These are phyloP conservation scores for Nemania sp. DNA, from an alignment of 2,329 filamentous ascomycete species.

Conservation along the genomic window DNA sequence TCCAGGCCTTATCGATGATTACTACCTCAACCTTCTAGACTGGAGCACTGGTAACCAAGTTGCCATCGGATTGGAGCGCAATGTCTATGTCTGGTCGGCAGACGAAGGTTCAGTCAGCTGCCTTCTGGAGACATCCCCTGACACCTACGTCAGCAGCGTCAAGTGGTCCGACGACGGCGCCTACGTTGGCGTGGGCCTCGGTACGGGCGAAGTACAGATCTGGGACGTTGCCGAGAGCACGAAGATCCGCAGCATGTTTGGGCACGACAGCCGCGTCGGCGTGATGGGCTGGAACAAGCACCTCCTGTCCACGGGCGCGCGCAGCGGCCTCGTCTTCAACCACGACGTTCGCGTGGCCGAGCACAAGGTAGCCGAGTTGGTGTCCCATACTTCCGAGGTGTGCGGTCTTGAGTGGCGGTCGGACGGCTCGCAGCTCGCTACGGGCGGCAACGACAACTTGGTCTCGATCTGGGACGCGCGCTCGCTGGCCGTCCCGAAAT, in stretches of 20 bases:
- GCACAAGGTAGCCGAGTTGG: conserved; percentile 96
- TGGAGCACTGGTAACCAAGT: conserved; percentile 99
- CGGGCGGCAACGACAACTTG: conserved; percentile 97
- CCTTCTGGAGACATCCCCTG: conserved; percentile 81
- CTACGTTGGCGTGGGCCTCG: conserved; percentile 93
- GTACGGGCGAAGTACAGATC: conserved; percentile 96
- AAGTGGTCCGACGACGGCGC: conserved; percentile 98
- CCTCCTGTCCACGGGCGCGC: conserved; percentile 89
- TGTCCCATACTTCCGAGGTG: conserved; percentile 96
- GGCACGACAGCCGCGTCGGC: conserved; percentile 93
- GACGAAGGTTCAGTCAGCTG: conserved; percentile 88
- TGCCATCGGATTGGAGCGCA: conserved; percentile 94
- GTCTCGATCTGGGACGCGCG: conserved; percentile 99
- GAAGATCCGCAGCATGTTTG: conserved; percentile 98
- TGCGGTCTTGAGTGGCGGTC: conserved; percentile 98
- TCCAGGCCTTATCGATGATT: conserved; percentile 94
- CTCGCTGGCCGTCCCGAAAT: conserved; percentile 90
- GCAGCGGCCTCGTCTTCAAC: conserved; percentile 95
- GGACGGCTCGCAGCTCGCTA: conserved; percentile 94
- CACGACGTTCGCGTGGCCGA: conserved; percentile 97
- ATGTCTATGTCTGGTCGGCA: conserved; percentile 97
- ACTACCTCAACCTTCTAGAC: conserved; percentile 97
- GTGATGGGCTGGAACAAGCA: conserved; percentile 99
- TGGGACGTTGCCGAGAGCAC: conserved; percentile 95
- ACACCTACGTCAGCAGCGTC: conserved; percentile 96